Evolutionary conservation across 192 early-diverging fungal species (phyloP).

Genomic region (Thamnidium elegans): DNA sequence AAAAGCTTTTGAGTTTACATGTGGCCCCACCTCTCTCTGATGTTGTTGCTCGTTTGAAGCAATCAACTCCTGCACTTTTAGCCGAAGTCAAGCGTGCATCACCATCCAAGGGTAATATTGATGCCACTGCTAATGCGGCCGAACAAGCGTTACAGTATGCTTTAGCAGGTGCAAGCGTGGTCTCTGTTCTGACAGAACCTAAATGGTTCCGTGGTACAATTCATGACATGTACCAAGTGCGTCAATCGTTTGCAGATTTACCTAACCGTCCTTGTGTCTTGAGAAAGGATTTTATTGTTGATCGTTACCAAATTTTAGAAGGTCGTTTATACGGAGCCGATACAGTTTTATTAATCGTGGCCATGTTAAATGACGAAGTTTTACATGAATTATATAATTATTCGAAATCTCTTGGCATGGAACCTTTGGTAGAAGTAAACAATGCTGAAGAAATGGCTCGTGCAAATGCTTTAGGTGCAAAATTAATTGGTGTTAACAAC

Average conservation of each 20-base stretch:
- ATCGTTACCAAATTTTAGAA: constrained; percentile 95
- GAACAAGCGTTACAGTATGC: constrained; percentile 87
- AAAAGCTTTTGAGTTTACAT: constrained; percentile 64
- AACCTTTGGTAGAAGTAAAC: constrained; percentile 99
- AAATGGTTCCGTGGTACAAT: constrained; percentile 98
- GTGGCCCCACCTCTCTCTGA: constrained; percentile 76
- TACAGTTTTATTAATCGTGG: constrained; percentile 93
- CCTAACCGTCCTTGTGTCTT: constrained; percentile 87
- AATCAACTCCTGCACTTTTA: constrained; percentile 71
- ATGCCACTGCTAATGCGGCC: constrained; percentile 77
- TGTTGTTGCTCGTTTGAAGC: constrained; percentile 69
- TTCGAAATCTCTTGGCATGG: constrained; percentile 83
- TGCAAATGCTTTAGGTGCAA: constrained; percentile 78
- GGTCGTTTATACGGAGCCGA: constrained; percentile 95
- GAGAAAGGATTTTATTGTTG: constrained; percentile 96
- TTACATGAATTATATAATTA: constrained; percentile 70
- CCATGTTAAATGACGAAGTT: constrained; percentile 76
- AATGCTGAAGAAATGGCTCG: constrained; percentile 83
- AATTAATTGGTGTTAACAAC: constrained; percentile 97
- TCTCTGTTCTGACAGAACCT: constrained; percentile 97
- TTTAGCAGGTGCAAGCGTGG: constrained; percentile 83
- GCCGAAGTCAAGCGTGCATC: constrained; percentile 99
- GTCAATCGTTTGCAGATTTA: constrained; percentile 58
- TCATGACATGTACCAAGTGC: constrained; percentile 89
- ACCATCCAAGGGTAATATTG: constrained; percentile 93